A percentile compares a stretch with the other conserved stretches of the same genome.
Evolutionary conservation across 768 basidiomycete genomes (phyloP).

Genomic region (Lactarius tabidus): DNA sequence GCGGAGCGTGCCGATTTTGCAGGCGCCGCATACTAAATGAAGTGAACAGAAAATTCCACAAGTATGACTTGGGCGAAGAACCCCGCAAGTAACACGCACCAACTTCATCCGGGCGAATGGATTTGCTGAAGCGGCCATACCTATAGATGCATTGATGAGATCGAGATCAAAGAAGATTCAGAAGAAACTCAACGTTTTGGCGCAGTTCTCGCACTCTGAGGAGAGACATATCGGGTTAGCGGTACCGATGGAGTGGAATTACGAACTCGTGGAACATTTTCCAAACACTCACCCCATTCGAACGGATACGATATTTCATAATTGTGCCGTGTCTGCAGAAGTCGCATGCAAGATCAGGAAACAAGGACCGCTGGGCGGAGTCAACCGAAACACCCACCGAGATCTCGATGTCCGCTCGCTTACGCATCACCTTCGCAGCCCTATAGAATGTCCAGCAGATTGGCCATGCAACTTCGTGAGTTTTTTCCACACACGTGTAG

Average conservation of each 20-base stretch:
- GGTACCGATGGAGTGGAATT: slow-evolving; percentile 8
- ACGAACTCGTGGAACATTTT: background rate
- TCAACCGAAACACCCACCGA: slow-evolving; percentile 41
- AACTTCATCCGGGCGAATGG: slow-evolving; percentile 61
- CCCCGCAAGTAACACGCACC: slow-evolving; percentile 38
- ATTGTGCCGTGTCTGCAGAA: slow-evolving; percentile 52
- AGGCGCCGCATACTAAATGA: slow-evolving; percentile 58
- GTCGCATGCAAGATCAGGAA: slow-evolving; percentile 2
- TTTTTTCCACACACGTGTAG: background rate
- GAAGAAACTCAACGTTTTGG: slow-evolving; percentile 47
- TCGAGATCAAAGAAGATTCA: background rate
- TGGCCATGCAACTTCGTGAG: background rate
- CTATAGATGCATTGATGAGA: slow-evolving; percentile 34
- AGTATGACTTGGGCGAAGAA: background rate
- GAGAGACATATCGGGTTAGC: slow-evolving; percentile 16
- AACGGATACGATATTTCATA: slow-evolving; percentile 74
- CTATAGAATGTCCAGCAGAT: slow-evolving; percentile 34
- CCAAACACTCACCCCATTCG: slow-evolving; percentile 58
- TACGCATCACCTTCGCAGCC: slow-evolving; percentile 68
- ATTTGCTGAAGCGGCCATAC: slow-evolving; percentile 72
- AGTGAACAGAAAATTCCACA: background rate
- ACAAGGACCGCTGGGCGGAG: background rate
- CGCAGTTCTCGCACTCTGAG: slow-evolving; percentile 60
- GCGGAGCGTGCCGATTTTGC: slow-evolving; percentile 53
- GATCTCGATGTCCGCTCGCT: slow-evolving; percentile 64